phyloP scores from a whole-genome alignment of 257 asterid genomes.

The Rehmannia glutinosa region DNA sequence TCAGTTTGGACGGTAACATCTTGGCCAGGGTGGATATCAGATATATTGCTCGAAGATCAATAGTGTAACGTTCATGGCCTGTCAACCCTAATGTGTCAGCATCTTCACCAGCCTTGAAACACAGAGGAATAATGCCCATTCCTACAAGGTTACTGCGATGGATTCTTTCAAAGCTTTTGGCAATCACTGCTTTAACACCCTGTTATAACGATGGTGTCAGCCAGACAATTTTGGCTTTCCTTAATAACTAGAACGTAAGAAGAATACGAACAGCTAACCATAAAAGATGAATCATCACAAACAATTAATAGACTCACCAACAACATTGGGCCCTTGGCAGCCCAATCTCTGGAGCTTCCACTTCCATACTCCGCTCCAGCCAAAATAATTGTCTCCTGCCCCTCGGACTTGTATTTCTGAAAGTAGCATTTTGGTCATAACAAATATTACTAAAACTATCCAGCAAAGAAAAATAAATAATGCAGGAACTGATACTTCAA shows the following conservation, averaged over 20 bases:
- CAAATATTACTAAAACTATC: neutral
- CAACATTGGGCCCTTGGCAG: conserved; percentile 98
- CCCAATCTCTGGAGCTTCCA: conserved; percentile 99
- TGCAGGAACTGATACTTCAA: neutral
- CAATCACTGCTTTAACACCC: conserved; percentile 98
- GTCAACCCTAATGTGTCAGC: conserved; percentile 87
- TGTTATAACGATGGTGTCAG: conserved; percentile 13
- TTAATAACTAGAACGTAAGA: neutral
- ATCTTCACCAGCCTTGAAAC: conserved; percentile 96
- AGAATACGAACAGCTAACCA: neutral
- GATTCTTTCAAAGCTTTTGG: conserved; percentile 92
- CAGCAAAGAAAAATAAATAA: neutral
- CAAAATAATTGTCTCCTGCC: conserved; percentile 75
- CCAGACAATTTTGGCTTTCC: neutral
- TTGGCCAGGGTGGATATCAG: conserved; percentile 92
- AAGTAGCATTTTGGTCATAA: conserved; percentile 16
- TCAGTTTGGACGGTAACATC: conserved; percentile 68
- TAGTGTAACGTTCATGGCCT: conserved; percentile 83
- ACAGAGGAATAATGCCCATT: conserved; percentile 91
- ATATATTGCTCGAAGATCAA: conserved; percentile 72
- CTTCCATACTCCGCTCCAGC: conserved; percentile 99
- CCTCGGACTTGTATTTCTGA: conserved; percentile 85
- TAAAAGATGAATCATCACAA: neutral
- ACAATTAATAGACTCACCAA: conserved; percentile 43
- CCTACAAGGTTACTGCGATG: conserved; percentile 97